phyloP scores from a whole-genome alignment of 78 protist species.

The Dictyostelium intermedium region DNA sequence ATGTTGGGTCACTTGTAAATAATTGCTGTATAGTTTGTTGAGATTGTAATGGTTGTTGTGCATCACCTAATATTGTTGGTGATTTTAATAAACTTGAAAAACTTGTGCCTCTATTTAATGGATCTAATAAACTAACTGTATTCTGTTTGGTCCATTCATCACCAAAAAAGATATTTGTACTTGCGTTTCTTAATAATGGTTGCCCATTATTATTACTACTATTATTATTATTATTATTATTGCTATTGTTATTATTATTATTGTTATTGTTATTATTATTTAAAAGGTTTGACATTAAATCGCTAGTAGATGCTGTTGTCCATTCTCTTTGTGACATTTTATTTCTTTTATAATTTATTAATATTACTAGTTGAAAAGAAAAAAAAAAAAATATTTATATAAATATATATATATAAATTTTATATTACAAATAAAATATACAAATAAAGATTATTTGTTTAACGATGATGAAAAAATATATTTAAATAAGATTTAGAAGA shows the following conservation, averaged over 20 bases:
- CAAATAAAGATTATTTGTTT: background rate
- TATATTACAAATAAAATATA: background rate
- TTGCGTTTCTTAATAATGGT: background rate
- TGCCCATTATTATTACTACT: background rate
- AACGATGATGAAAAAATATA: no score
- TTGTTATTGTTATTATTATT: background rate
- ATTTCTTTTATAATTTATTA: background rate
- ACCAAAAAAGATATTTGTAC: background rate
- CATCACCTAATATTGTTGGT: background rate
- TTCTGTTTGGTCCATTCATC: background rate
- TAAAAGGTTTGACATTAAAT: background rate
- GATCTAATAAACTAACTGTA: background rate
- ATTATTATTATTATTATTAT: background rate
- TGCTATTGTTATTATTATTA: background rate
- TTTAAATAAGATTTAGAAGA: no score
- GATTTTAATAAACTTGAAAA: background rate
- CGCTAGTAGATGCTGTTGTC: background rate
- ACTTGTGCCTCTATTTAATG: background rate
- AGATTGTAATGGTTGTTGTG: background rate
- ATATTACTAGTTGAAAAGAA: background rate
- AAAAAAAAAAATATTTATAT: background rate
- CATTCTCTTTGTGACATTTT: background rate
- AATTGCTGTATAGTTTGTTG: background rate
- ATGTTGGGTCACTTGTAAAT: background rate
- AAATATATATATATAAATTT: no score